phyloP scores from a whole-genome alignment of 331 rosid genomes.

The Pyrus hybrid region DNA sequence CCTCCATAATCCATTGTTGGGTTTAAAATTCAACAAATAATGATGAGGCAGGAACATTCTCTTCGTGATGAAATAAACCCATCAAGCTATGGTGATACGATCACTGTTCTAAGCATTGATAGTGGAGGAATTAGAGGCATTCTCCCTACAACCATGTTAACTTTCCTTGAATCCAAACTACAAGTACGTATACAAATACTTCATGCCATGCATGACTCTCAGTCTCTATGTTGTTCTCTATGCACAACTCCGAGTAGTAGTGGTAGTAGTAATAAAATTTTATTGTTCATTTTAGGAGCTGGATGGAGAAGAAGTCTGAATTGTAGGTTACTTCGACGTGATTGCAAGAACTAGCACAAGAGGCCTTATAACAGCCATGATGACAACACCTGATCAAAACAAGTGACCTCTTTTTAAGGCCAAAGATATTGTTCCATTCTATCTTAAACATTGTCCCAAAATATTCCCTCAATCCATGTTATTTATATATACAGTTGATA shows the following conservation, averaged over 20 bases:
- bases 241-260: not conserved
- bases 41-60: not conserved
- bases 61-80: not conserved
- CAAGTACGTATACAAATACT: not conserved
- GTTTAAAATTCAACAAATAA: too few species aligned
- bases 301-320: conserved; percentile 13
- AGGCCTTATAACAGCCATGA: conserved; percentile 8
- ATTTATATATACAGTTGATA: not conserved
- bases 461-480: conserved; percentile 17
- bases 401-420: conserved; percentile 10
- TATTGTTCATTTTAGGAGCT: not conserved
- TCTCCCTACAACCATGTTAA: conserved; percentile 6
- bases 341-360: conserved; percentile 10
- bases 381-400: conserved; percentile 8
- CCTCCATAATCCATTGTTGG: too few species aligned
- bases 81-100: conserved; percentile 10
- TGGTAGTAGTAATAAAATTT: not conserved
- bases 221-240: not conserved
- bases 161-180: conserved; percentile 10
- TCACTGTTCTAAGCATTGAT: conserved; percentile 15
- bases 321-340: conserved; percentile 6
- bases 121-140: conserved; percentile 15
- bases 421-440: conserved; percentile 15
- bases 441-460: conserved; percentile 12
- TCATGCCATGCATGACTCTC: not conserved